A percentile compares a stretch with the other conserved stretches of the same genome.
Conservation (phyloP, 495 filamentous ascomycete species). For the Podospora conica region DNA sequence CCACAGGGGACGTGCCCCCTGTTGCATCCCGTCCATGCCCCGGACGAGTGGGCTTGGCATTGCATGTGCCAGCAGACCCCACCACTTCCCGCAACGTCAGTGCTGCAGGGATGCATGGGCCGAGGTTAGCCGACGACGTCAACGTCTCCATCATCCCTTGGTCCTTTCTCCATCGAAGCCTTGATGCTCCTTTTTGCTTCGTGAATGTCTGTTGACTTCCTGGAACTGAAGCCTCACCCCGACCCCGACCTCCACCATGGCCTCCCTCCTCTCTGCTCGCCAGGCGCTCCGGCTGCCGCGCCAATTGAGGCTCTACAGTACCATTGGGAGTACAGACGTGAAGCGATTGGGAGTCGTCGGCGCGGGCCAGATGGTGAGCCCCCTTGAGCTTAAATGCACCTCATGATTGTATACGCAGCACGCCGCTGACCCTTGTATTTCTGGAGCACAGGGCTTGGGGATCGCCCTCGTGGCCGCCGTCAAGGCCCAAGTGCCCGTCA, state of each 20-base stretch:
- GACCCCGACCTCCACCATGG: slow-evolving; percentile 22
- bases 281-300: slow-evolving; percentile 30
- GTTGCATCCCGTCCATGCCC: background rate
- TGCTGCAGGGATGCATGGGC: slow-evolving; percentile 7
- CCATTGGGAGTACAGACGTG: slow-evolving; percentile 59
- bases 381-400: background rate
- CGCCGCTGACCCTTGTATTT: background rate
- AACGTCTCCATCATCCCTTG: background rate
- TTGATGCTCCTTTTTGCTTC: background rate
- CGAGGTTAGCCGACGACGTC: slow-evolving; percentile 38
- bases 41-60: background rate
- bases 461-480: slow-evolving; percentile 93
- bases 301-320: slow-evolving; percentile 48
- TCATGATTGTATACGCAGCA: background rate
- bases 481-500: slow-evolving; percentile 78
- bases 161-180: background rate
- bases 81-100: background rate
- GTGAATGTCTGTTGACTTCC: background rate
- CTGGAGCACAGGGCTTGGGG: slow-evolving; percentile 68
- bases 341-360: slow-evolving; percentile 89
- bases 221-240: slow-evolving; percentile 3
- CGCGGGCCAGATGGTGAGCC: slow-evolving; percentile 87
- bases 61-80: background rate
- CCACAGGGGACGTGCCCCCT: background rate
- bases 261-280: slow-evolving; percentile 27